Conservation (phyloP, 2,329 filamentous ascomycete species). For the Davidsoniella neocaledoniae region DNA sequence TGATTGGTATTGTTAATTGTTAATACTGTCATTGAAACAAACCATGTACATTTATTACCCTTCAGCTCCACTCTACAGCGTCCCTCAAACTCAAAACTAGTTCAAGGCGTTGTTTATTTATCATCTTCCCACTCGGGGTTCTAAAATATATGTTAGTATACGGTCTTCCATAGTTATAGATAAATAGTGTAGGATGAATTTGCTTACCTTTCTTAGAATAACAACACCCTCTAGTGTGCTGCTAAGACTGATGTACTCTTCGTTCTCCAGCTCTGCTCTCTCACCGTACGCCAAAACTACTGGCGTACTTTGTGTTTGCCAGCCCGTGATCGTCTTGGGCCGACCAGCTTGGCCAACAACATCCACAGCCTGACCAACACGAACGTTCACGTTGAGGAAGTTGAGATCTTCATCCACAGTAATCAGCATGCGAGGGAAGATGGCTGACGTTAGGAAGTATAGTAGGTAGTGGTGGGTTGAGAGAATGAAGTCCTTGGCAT, state of each 20-base stretch:
- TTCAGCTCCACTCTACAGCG: not conserved
- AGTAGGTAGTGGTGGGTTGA: conserved; percentile 71
- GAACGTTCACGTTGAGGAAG: conserved; percentile 86
- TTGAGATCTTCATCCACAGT: conserved; percentile 90
- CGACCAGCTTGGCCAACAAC: conserved; percentile 93
- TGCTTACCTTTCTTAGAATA: conserved; percentile 82
- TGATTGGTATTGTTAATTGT: conserved; percentile 12
- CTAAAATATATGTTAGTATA: conserved; percentile 1
- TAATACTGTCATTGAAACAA: conserved; percentile 7
- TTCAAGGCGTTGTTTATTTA: conserved; percentile 4
- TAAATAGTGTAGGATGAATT: not conserved
- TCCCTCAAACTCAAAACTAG: not conserved
- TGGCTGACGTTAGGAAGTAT: conserved; percentile 91
- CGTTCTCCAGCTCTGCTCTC: conserved; percentile 89
- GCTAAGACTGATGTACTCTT: conserved; percentile 86
- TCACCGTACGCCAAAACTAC: conserved; percentile 90
- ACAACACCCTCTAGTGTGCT: conserved; percentile 87
- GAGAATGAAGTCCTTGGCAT: conserved; percentile 71
- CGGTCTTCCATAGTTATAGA: not conserved
- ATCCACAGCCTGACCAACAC: conserved; percentile 94
- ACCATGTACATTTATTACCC: conserved; percentile 4
- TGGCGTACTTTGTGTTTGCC: conserved; percentile 99
- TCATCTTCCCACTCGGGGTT: conserved; percentile 11
- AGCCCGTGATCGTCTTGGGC: conserved; percentile 97
- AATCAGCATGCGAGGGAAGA: conserved; percentile 91